Evolutionary conservation across 495 filamentous ascomycete species (phyloP), one percentile per base, ranked within the genome.

Genomic region (Tetracladium marchalianum): DNA sequence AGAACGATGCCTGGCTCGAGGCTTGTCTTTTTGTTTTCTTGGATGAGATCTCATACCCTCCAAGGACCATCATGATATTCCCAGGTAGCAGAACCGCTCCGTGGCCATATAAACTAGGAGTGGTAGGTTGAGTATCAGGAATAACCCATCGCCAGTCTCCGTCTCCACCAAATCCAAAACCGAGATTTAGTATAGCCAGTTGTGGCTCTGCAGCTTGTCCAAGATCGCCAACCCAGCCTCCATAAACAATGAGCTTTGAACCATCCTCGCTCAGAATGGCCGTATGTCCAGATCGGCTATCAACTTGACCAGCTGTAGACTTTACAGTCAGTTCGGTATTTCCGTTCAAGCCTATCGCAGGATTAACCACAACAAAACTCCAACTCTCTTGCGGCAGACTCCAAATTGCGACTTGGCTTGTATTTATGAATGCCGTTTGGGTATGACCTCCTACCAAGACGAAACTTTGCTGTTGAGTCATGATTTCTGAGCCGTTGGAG

Each of bases 361-460:
- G 67, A 4, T 66, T 66, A 11, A 90, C 76, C 1, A 70, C 69
- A 5, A 90, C 65, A 59, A 92, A 95, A 34, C 71, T 78, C 90
- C 90, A 97, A 46, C 74, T 84, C 52, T 85, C 79, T 52, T 93
- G 81, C 4, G 90, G 90, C 13, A 94, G 67, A 19, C 77, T 87
- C 67, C 89, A 95, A 1, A 97, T 65, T 0, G 90, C 90, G 8
- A 90, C 75, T 48, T 87, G 84, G 31, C 84, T 88, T 84, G 93
- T 95, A 59, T 95, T 94, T 58, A 95, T 78, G 53, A 95, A 96
- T 0, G 87, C 90, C 11, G 67, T 55, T 51, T 77, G 68, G 0
- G 89, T 95, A 59, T 96, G 87, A 0, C 90, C 90, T 11, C 90
- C 90, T 35, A 96, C 66, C 11, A 97, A 65, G 6, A 96, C 78